These are phyloP conservation scores for Thelonectria blattea DNA, from an alignment of 2,329 filamentous ascomycete genomes.

Conservation along the genomic window DNA sequence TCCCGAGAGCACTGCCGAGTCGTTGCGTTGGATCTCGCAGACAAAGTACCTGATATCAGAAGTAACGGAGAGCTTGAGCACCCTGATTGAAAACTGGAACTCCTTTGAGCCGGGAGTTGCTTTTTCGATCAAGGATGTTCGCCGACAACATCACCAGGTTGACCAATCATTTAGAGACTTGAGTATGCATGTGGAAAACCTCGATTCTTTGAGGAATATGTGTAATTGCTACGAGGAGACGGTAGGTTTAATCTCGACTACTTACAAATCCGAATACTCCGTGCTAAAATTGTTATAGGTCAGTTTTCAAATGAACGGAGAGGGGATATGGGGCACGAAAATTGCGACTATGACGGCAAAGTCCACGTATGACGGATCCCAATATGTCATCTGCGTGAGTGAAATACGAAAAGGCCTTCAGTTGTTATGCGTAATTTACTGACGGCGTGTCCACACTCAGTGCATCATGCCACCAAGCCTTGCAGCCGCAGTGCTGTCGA, in stretches of 20 bases:
- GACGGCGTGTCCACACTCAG: background rate
- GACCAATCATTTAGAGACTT: too few species aligned
- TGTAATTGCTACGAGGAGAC: too few species aligned
- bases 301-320: background rate
- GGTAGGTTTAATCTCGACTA: too few species aligned
- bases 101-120: background rate
- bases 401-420: background rate
- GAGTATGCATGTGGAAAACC: too few species aligned
- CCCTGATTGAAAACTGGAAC: background rate
- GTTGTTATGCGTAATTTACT: background rate
- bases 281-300: background rate
- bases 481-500: background rate
- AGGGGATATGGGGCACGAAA: background rate
- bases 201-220: too few species aligned
- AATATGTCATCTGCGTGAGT: background rate
- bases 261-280: too few species aligned
- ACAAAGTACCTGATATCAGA: background rate
- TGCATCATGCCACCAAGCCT: background rate
- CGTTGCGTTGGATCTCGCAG: background rate
- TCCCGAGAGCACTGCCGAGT: background rate
- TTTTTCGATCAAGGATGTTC: background rate
- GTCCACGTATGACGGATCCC: background rate
- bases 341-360: background rate
- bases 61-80: background rate
- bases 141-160: too few species aligned